Base-by-base conservation (phyloP, 176 grass and related monocot genomes). In the Phoenix dactylifera region DNA sequence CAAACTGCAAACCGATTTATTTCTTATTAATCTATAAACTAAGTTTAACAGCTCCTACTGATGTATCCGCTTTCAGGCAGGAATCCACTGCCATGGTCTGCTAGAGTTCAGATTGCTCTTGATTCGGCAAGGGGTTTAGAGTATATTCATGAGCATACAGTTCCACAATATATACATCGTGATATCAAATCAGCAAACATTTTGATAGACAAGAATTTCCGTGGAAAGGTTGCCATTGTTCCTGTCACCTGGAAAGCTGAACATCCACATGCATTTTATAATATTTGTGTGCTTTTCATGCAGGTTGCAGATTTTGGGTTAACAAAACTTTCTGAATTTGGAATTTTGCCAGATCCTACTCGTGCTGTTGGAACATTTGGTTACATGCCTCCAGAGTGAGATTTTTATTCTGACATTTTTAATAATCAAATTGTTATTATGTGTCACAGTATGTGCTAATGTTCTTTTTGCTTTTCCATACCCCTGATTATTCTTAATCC, bases 221-320 rank as follows among this genome's bases (percentile, higher is more conserved):
- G 50, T 14, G 59, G 57, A 63, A 72, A 72, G 70, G 70, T 72
- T 39, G 17, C 35, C 26, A 54, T 53, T 4, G 19, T 54, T 39
- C 7, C 5, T 59, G 51, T 54, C 9, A 54, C 7, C 18, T 7
- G 26, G 16, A 22, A 24, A 9, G 15, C 5, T 22, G 2, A 20
- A 15, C 10, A n/a, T 12, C 3, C 16, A 29, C 4, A 22, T 16
- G 5, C 7, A 20, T 16, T 15, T 62, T 12, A 54, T 44, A 62
- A 39, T 72, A 39, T 54, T 39, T 10, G 29, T 24, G 16, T 51
- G 62, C 17, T 50, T 50, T 3, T 16, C 15, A 3, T 63, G 50
- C 50, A 63, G 70, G 70, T 72, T 72, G 70, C 70, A 63, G 70
- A 72, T 63, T 72, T 72, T 72, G 70, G 70, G 16, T 54, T 72